These are phyloP conservation scores for Alternaria tenuissima DNA, from an alignment of 2,329 filamentous ascomycete species.

Conservation along the genomic window DNA sequence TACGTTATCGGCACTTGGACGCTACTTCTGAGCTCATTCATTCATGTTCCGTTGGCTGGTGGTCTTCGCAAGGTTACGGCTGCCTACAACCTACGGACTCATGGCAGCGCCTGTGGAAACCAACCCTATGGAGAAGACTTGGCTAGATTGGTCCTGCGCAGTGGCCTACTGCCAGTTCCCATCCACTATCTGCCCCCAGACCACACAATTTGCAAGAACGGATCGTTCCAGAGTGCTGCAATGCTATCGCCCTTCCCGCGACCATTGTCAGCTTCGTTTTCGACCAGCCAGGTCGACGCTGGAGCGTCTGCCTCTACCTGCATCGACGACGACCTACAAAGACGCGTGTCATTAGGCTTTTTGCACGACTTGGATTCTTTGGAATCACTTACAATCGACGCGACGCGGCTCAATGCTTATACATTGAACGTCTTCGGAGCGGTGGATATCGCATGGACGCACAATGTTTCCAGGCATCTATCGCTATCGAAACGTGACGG, in stretches of 20 bases:
- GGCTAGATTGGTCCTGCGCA: background rate
- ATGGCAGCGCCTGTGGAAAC: background rate
- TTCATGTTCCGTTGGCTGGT: background rate
- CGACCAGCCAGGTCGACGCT: fast-evolving
- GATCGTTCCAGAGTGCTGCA: background rate
- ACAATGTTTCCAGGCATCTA: slow-evolving; percentile 25
- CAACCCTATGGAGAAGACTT: background rate
- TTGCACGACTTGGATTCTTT: background rate
- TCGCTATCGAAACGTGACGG: slow-evolving; percentile 21
- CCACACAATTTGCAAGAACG: background rate
- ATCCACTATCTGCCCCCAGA: background rate
- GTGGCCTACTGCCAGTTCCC: background rate
- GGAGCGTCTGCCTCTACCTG: background rate
- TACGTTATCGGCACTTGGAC: background rate
- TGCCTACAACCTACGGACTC: background rate
- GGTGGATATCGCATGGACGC: slow-evolving; percentile 26
- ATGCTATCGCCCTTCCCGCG: background rate
- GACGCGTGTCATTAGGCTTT: background rate
- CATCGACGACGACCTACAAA: background rate
- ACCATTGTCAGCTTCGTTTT: background rate
- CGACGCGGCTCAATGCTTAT: slow-evolving; percentile 25
- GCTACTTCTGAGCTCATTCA: background rate
- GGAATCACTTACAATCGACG: background rate
- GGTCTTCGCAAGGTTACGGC: background rate
- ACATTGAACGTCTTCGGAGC: slow-evolving; percentile 25